Percentiles rank a stretch among this genome's conserved stretches.
Evolutionary conservation across 2,329 filamentous ascomycete species (phyloP).

Genomic region (Capronia coronata): DNA sequence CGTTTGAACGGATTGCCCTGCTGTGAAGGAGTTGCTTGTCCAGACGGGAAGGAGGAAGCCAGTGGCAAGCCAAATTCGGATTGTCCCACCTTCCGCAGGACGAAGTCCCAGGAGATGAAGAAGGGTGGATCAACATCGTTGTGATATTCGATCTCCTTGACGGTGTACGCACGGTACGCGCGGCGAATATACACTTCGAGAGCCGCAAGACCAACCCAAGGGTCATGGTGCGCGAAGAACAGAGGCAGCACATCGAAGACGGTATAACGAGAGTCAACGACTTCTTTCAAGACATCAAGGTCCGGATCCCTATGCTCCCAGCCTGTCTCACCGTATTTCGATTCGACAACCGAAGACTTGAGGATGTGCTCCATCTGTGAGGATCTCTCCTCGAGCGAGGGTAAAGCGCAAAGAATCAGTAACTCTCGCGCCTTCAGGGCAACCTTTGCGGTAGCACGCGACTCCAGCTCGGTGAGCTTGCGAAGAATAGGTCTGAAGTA

Average conservation of each 20-base stretch:
- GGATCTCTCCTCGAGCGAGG: conserved; percentile 89
- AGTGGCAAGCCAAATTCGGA: conserved; percentile 80
- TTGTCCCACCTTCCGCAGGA: conserved; percentile 85
- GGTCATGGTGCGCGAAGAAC: conserved; percentile 91
- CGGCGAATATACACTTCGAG: conserved; percentile 95
- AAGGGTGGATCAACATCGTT: conserved; percentile 68
- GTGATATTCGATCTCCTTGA: conserved; percentile 85
- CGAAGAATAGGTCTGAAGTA: conserved; percentile 76
- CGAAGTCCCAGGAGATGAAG: conserved; percentile 88
- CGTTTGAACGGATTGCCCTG: conserved; percentile 65
- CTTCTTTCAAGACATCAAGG: conserved; percentile 87
- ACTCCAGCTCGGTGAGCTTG: conserved; percentile 85
- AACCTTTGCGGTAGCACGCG: conserved; percentile 81
- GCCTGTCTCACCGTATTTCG: conserved; percentile 92
- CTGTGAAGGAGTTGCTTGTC: conserved; percentile 66
- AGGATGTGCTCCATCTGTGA: conserved; percentile 98
- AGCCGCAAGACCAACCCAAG: conserved; percentile 88
- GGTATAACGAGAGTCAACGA: conserved; percentile 97
- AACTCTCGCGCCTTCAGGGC: conserved; percentile 95
- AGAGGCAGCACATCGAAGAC: conserved; percentile 92
- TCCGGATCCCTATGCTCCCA: conserved; percentile 94
- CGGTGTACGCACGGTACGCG: conserved; percentile 89
- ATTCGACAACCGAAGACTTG: conserved; percentile 89
- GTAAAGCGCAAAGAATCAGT: conserved; percentile 92
- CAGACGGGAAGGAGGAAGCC: conserved; percentile 72